Evolutionary conservation across 495 filamentous ascomycete genomes (phyloP), one percentile per base, ranked within the genome.

Genomic region (Hypoxylon crocopeplum): DNA sequence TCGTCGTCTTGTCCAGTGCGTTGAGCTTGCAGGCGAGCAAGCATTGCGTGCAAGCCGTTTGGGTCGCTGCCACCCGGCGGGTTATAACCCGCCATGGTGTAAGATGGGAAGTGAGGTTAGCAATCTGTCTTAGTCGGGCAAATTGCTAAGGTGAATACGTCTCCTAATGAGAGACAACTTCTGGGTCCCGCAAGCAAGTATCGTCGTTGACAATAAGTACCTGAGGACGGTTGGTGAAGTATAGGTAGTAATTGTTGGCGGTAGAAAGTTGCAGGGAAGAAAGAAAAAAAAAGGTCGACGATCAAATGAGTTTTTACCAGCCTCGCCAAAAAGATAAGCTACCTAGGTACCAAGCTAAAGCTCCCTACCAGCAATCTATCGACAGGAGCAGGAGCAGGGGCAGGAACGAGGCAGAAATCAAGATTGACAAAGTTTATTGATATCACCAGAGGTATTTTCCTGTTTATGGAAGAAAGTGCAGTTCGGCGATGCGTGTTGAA

Each of bases 71-170:
- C 70, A 66, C 74, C 68, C 16, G 68, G 67, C 70, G 74, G 62
- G 65, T 69, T 70, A 66, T 77, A 78, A 72, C 63, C 69, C 59
- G 77, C 72, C 77, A 79, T 79, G 67, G 48, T 66, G 59, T 24
- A 13, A 41, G 51, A 58, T 32, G 60, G 40, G 30, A 33, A 33
- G 29, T 27, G 29, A 52, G 34, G 33, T 12, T 34, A 47, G 36
- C 37, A 61, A 45, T 17, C 46, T 27, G 21, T 21, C 30, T 24
- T 12, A 22, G 17, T n/a, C 21, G 19, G 17, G 29, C 29, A 38
- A 19, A 33, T 38, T 38, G 37, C 25, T 4, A 22, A 22, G 3
- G 7, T 16, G 7, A 32, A 33, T 32, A 20, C n/a, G 7, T 32
- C 16, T 27, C 8, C n/a, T 30, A 22, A 29, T 10, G 10, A 47